Evolutionary conservation across 371 early-diverging fungal species (phyloP).

Genomic region (Mortierella sp.): DNA sequence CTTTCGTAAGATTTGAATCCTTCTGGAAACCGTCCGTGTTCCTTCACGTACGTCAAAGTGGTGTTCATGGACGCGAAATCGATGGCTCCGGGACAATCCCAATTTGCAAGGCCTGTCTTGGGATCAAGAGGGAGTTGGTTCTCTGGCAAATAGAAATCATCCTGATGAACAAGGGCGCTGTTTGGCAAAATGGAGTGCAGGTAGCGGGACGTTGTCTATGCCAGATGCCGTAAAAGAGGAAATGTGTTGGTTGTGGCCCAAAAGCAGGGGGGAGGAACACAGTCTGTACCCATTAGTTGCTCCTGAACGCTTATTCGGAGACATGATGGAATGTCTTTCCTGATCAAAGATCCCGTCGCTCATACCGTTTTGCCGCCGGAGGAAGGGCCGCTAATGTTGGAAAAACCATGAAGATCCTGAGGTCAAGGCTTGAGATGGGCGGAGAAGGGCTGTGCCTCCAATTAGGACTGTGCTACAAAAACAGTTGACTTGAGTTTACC

Average conservation of each 20-base stretch:
- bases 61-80: constrained; percentile 65
- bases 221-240: no score
- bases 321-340: no score
- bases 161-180: constrained; percentile 79
- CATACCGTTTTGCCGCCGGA: constrained; percentile 54
- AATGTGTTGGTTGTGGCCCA: no score
- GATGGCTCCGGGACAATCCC: constrained; percentile 89
- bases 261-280: no score
- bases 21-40: constrained; percentile 56
- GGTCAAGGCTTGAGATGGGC: neutral
- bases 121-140: constrained; percentile 74
- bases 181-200: constrained; percentile 69
- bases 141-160: constrained; percentile 84
- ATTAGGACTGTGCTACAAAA: no score
- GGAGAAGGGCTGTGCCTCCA: no score
- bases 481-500: constrained; percentile 6
- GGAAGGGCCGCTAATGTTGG: constrained; percentile 41
- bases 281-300: no score
- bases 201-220: constrained; percentile 71
- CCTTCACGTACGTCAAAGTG: constrained; percentile 54
- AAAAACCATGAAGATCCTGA: no score
- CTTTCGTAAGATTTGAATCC: constrained; percentile 61
- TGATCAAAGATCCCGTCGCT: no score
- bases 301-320: no score
- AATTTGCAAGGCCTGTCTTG: constrained; percentile 73